These are phyloP conservation scores for Aspergillus quadricinctus DNA, from an alignment of 2,329 filamentous ascomycete genomes.

Conservation along the genomic window DNA sequence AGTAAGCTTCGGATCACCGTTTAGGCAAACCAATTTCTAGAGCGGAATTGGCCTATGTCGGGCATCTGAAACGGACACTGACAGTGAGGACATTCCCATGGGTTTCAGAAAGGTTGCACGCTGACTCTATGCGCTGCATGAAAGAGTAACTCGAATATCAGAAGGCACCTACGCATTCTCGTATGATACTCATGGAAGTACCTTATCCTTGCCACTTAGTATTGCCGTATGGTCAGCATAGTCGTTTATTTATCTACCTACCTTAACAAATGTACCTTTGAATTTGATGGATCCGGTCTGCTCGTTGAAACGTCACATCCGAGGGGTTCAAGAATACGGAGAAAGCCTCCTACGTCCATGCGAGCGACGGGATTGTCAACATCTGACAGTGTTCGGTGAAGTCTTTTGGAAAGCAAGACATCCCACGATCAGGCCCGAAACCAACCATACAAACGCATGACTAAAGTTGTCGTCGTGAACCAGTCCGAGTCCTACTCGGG, in stretches of 20 bases:
- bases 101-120: background rate
- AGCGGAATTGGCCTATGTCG: too few species aligned
- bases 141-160: background rate
- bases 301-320: background rate
- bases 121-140: background rate
- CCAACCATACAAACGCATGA: background rate
- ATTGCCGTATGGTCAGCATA: background rate
- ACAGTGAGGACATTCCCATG: background rate
- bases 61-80: background rate
- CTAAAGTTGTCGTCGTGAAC: background rate
- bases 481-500: background rate
- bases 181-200: background rate
- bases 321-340: background rate
- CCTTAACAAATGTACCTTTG: background rate
- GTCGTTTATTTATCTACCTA: too few species aligned
- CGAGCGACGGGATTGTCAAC: background rate
- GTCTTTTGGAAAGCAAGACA: background rate
- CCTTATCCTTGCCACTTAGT: background rate
- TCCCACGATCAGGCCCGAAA: background rate
- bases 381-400: background rate
- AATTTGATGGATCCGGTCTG: background rate
- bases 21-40: background rate
- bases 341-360: background rate
- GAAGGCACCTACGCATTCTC: background rate
- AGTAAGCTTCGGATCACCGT: background rate